These are phyloP conservation scores for Trichoderma lentiforme DNA, from an alignment of 2,329 filamentous ascomycete species.

Conservation along the genomic window DNA sequence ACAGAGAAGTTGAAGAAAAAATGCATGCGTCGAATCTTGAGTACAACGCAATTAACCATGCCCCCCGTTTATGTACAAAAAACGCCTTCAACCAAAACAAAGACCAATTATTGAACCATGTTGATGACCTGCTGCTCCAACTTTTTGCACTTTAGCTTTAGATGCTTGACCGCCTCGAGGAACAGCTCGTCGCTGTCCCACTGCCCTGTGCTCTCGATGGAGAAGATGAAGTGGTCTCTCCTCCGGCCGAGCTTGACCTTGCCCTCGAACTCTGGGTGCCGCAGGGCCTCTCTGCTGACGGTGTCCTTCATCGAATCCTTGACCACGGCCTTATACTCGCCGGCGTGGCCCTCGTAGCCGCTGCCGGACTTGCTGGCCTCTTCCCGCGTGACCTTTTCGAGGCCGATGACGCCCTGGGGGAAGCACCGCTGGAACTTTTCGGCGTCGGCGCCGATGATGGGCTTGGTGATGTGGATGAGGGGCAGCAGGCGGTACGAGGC, in stretches of 20 bases:
- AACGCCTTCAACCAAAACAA: conserved; percentile 2
- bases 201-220: conserved; percentile 90
- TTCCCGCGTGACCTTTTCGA: conserved; percentile 66
- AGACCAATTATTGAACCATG: conserved; percentile 50
- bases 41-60: conserved; percentile 20
- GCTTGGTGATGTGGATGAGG: conserved; percentile 75
- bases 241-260: conserved; percentile 92
- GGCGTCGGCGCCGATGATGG: conserved; percentile 83
- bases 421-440: conserved; percentile 90
- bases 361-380: conserved; percentile 60
- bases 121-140: conserved; percentile 68
- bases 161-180: conserved; percentile 77
- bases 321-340: conserved; percentile 85
- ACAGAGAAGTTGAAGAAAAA: conserved; percentile 26
- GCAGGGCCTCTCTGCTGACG: conserved; percentile 86
- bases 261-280: conserved; percentile 88
- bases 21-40: conserved; percentile 10
- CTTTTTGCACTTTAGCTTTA: conserved; percentile 79
- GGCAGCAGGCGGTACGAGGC: conserved; percentile 90
- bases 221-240: conserved; percentile 96
- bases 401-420: conserved; percentile 77
- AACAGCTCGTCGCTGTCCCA: conserved; percentile 93
- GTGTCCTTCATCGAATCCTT: conserved; percentile 88
- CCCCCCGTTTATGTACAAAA: conserved; percentile 15
- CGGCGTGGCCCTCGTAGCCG: conserved; percentile 70